phyloP scores from a whole-genome alignment of 2,329 filamentous ascomycete genomes.

The Endocalyx cinctus region DNA sequence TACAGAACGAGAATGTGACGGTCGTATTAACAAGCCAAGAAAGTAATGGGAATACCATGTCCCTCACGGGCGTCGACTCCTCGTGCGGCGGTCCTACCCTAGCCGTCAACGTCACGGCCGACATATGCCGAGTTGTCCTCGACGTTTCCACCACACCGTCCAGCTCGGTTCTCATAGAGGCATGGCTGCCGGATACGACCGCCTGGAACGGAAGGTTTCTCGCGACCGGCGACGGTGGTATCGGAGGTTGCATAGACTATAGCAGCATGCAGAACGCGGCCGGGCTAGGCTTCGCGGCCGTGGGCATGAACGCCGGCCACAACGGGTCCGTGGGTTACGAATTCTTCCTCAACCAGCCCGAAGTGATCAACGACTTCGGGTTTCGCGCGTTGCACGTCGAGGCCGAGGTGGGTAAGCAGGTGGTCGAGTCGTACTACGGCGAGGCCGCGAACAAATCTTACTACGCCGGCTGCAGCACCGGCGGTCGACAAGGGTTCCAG shows the following conservation, averaged over 20 bases:
- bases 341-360: constrained; percentile 20
- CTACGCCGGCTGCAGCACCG: constrained; percentile 48
- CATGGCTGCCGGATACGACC: constrained; percentile 11
- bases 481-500: constrained; percentile 48
- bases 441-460: constrained; percentile 35
- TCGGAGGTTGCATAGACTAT: constrained; percentile 36
- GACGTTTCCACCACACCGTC: constrained; percentile 7
- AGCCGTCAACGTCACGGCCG: constrained; percentile 5
- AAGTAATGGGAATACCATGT: constrained; percentile 3
- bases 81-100: constrained; percentile 10
- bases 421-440: constrained; percentile 41
- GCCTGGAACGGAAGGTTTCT: constrained; percentile 33
- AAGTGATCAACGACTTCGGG: constrained; percentile 24
- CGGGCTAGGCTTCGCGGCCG: constrained; percentile 31
- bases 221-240: constrained; percentile 36
- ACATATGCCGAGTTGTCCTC: constrained; percentile 10
- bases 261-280: constrained; percentile 33
- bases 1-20: constrained; percentile 3
- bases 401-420: constrained; percentile 38
- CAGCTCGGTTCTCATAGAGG: constrained; percentile 13
- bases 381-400: constrained; percentile 32
- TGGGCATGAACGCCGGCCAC: constrained; percentile 37
- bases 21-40: constrained; percentile 4
- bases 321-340: constrained; percentile 28
- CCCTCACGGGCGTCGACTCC: constrained; percentile 8